Percentiles rank a stretch among this genome's conserved stretches.
phyloP scores from a whole-genome alignment of 257 asterid genomes.

The Solanum chmielewskii region DNA sequence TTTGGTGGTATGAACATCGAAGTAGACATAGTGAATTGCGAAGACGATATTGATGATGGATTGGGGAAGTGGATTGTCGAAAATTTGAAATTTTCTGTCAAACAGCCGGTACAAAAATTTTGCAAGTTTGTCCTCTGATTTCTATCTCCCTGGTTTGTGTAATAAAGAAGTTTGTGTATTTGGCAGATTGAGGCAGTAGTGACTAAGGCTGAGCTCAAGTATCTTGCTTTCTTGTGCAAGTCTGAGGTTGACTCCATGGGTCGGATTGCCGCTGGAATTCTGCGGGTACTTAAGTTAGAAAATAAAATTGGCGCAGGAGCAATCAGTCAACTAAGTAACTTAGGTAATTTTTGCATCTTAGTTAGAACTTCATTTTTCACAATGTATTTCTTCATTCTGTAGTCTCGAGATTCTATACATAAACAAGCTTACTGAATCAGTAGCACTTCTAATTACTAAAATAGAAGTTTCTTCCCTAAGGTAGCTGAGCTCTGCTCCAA shows the following conservation, averaged over 20 bases:
- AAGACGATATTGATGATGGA: slow-evolving; percentile 33
- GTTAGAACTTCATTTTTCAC: neutral
- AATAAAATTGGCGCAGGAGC: slow-evolving; percentile 72
- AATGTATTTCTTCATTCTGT: neutral
- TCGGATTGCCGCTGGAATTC: slow-evolving; percentile 79
- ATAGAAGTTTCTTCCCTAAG: neutral
- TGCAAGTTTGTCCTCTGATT: neutral
- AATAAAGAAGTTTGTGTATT: neutral
- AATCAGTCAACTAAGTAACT: slow-evolving; percentile 73
- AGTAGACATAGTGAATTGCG: slow-evolving; percentile 59
- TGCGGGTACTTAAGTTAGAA: slow-evolving; percentile 86
- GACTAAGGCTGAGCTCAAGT: slow-evolving; percentile 77
- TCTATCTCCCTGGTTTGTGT: neutral
- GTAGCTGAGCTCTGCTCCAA: neutral
- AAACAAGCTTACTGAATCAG: neutral
- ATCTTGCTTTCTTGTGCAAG: slow-evolving; percentile 57
- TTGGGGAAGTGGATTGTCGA: slow-evolving; percentile 60
- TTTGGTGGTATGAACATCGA: slow-evolving; percentile 52
- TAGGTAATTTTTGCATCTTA: slow-evolving; percentile 40
- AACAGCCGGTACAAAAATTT: slow-evolving; percentile 61
- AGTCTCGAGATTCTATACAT: neutral
- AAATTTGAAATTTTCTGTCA: slow-evolving; percentile 69
- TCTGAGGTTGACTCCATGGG: slow-evolving; percentile 90
- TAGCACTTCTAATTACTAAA: neutral
- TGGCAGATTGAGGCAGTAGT: slow-evolving; percentile 74